Evolutionary conservation across 2,329 filamentous ascomycete genomes (phyloP).

Genomic region (Bipolaris gigantea): DNA sequence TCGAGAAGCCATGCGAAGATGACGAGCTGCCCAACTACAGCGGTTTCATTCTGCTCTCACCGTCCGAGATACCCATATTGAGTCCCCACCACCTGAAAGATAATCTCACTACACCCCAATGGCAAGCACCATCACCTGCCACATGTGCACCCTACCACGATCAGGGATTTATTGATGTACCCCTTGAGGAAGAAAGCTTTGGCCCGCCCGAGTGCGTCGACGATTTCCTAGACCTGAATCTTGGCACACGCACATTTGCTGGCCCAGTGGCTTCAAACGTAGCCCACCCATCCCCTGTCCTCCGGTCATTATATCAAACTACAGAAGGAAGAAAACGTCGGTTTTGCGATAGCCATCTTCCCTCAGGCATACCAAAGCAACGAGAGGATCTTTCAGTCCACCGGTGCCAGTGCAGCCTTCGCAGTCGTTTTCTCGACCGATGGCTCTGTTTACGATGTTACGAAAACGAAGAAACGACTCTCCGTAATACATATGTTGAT

Average conservation of each 20-base stretch:
- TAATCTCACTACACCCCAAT: slow-evolving; percentile 1
- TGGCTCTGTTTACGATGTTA: slow-evolving; percentile 31
- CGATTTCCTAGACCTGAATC: slow-evolving; percentile 30
- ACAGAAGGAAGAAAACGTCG: slow-evolving; percentile 25
- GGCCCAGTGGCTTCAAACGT: slow-evolving; percentile 24
- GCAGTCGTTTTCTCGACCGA: slow-evolving; percentile 21
- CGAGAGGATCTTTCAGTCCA: background rate
- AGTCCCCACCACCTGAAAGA: slow-evolving; percentile 30
- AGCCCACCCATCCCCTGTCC: slow-evolving; percentile 30
- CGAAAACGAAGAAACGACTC: slow-evolving; percentile 13
- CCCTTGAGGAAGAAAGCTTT: slow-evolving; percentile 22
- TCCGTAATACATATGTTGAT: slow-evolving; percentile 2
- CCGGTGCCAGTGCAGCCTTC: slow-evolving; percentile 24
- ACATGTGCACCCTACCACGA: slow-evolving; percentile 31
- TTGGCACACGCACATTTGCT: slow-evolving; percentile 23
- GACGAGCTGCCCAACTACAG: slow-evolving; percentile 38
- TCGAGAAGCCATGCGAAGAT: slow-evolving; percentile 25
- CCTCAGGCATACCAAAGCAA: background rate
- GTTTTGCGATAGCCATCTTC: slow-evolving; percentile 12
- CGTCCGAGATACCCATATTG: slow-evolving; percentile 32
- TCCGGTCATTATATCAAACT: slow-evolving; percentile 28
- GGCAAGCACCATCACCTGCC: slow-evolving; percentile 14
- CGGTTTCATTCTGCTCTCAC: slow-evolving; percentile 34
- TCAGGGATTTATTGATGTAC: slow-evolving; percentile 36
- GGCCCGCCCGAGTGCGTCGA: slow-evolving; percentile 30